A percentile compares a stretch with the other conserved stretches of the same genome.
phyloP scores from a whole-genome alignment of 352 stramenopile genomes.

The Phytophthora tentaculata region DNA sequence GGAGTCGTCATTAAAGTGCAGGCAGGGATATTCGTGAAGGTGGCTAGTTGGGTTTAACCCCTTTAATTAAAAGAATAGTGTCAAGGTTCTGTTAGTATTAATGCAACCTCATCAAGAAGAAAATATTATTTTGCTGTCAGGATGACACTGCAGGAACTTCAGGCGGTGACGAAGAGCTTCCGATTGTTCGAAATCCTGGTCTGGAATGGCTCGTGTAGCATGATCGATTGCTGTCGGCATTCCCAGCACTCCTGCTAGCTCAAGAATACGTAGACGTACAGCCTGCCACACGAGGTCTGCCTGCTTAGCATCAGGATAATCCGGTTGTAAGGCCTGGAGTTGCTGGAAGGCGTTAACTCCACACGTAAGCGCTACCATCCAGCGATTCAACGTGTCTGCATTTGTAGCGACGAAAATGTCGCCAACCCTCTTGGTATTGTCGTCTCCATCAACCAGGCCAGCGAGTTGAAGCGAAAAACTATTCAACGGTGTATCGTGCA shows the following conservation, averaged over 20 bases:
- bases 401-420: constrained; percentile 10
- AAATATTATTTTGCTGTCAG: background rate
- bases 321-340: constrained; percentile 3
- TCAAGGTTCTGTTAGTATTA: too few relatives aligned
- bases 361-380: constrained; percentile 47
- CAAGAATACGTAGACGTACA: constrained; percentile 52
- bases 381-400: constrained; percentile 28
- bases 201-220: constrained; percentile 16
- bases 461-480: constrained; percentile 26
- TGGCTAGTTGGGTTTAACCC: too few relatives aligned
- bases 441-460: background rate
- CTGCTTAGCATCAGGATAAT: constrained; percentile 5
- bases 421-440: background rate
- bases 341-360: constrained; percentile 50
- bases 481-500: constrained; percentile 1
- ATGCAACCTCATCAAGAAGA: too few relatives aligned
- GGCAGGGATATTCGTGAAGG: background rate
- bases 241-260: constrained; percentile 26
- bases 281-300: constrained; percentile 51
- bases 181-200: constrained; percentile 13
- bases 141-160: constrained; percentile 10
- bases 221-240: constrained; percentile 25
- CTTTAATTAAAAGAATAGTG: too few relatives aligned
- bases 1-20: background rate
- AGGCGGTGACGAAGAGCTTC: constrained; percentile 13